Evolutionary conservation across 805 yeast genomes (phyloP).

Genomic region (Zygotorulaspora danielsina): DNA sequence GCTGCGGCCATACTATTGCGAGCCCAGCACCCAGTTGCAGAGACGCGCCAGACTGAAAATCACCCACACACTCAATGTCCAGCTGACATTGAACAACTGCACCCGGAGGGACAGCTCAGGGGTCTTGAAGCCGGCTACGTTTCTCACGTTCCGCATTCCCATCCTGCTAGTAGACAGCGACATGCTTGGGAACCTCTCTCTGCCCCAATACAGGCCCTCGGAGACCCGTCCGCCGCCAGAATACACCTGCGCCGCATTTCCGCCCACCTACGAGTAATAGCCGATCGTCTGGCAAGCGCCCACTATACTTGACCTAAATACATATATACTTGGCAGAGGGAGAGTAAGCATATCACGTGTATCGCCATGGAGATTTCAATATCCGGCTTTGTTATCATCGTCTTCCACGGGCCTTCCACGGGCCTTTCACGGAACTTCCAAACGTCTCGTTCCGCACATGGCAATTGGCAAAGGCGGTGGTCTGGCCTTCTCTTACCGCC

Average conservation of each 20-base stretch:
- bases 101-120: conserved; percentile 1
- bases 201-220: conserved; percentile 10
- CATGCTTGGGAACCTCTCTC: conserved; percentile 13
- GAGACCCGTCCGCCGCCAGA: conserved; percentile 5
- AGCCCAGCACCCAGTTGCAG: conserved; percentile 9
- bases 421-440: too few species aligned
- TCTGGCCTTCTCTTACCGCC: too few species aligned
- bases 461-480: neutral
- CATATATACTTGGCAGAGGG: too few species aligned
- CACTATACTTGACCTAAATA: too few species aligned
- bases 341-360: too few species aligned
- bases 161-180: conserved; percentile 16
- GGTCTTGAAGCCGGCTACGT: neutral
- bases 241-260: too few species aligned
- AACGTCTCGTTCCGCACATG: too few species aligned
- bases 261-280: too few species aligned
- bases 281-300: too few species aligned
- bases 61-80: conserved; percentile 15
- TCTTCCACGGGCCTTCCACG: too few species aligned
- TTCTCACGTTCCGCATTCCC: conserved; percentile 14
- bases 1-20: conserved; percentile 21
- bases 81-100: conserved; percentile 5
- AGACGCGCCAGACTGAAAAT: conserved; percentile 18
- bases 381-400: too few species aligned
- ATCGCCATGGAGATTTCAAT: too few species aligned